Evolutionary conservation across 345 rosid genomes (phyloP), one percentile per base, ranked within the genome.

Genomic region (Citropsis articulata): DNA sequence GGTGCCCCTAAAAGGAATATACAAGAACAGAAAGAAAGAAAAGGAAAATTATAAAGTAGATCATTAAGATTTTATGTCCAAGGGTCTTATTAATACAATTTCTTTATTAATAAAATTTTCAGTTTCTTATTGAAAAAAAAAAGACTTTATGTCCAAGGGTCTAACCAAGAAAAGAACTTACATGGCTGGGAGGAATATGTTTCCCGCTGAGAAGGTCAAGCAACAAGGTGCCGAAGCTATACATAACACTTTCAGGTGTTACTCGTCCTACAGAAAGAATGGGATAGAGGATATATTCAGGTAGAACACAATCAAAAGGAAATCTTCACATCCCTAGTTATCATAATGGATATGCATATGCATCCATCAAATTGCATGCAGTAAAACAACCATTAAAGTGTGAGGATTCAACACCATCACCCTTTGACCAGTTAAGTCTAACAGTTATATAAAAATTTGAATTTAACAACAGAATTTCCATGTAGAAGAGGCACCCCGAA

Each of bases 151-250:
- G 36, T 66, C 33, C 31, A 75, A 33, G 13, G 33, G 63, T 59
- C 45, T 69, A 53, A 30, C 6, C 24, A 53, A 72, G 72, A n/a
- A 71, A 21, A 78, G 56, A 70, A 85, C 92, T 90, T 85, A 95
- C 98, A 80, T 92, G 98, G 85, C 98, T 88, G 8, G 97, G 98
- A 86, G 98, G 95, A 86, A 94, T 94, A 87, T 94, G 98, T 81
- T 92, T 94, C 80, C 98, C 98, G 45, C 97, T 91, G 56, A 95
- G 92, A 83, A 95, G 98, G 82, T 95, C 98, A 77, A 95, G 83
- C 87, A 95, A 86, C 71, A 95, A 92, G 76, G 91, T 93, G 77
- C 98, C 98, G 74, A 93, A 95, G 84, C 98, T 95, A 82, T 93
- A 93, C 69, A 87, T 91, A 27, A 93, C 98, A 85, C 98, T 93